phyloP scores from a whole-genome alignment of 345 rosid genomes.

The Carallia brachiata region DNA sequence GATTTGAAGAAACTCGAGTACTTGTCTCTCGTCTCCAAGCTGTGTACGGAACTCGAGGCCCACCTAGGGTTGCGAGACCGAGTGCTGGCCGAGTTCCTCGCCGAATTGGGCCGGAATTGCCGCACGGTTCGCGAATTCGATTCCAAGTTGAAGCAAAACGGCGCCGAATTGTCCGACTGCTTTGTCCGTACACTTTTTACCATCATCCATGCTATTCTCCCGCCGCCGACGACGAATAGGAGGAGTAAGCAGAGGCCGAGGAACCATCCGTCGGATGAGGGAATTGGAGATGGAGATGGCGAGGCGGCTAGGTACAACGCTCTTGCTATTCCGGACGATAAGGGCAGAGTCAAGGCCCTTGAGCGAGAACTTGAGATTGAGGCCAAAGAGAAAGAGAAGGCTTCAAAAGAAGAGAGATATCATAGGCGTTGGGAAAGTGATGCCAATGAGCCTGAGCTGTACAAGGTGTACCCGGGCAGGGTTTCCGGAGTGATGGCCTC shows the following conservation, averaged over 20 bases:
- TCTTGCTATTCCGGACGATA: conserved; percentile 6
- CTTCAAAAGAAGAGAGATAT: conserved; percentile 13
- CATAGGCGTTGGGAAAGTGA: conserved; percentile 32
- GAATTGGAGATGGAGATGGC: neutral
- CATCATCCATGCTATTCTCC: conserved; percentile 78
- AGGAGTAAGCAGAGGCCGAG: conserved; percentile 19
- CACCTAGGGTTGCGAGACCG: conserved; percentile 73
- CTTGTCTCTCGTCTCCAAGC: conserved; percentile 73
- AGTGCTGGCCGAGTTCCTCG: conserved; percentile 69
- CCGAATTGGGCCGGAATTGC: conserved; percentile 60
- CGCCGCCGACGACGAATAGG: conserved; percentile 59
- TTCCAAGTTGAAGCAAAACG: conserved; percentile 59
- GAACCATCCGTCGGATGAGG: neutral
- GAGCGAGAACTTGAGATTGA: conserved; percentile 13
- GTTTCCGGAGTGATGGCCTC: conserved; percentile 84
- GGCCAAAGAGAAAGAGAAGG: conserved; percentile 1
- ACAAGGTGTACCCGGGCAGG: conserved; percentile 72
- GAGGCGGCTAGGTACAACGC: neutral
- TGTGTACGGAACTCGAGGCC: conserved; percentile 73
- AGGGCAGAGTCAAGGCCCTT: conserved; percentile 10
- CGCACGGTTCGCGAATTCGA: conserved; percentile 70
- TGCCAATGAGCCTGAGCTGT: conserved; percentile 62
- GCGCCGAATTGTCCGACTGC: conserved; percentile 88
- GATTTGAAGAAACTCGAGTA: conserved; percentile 44
- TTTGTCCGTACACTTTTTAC: conserved; percentile 68